Percentiles rank a stretch among this genome's conserved stretches.
Evolutionary conservation across 225 moss, liverwort and hornwort genomes (phyloP).

Genomic region (Thuidium tamariscinum): DNA sequence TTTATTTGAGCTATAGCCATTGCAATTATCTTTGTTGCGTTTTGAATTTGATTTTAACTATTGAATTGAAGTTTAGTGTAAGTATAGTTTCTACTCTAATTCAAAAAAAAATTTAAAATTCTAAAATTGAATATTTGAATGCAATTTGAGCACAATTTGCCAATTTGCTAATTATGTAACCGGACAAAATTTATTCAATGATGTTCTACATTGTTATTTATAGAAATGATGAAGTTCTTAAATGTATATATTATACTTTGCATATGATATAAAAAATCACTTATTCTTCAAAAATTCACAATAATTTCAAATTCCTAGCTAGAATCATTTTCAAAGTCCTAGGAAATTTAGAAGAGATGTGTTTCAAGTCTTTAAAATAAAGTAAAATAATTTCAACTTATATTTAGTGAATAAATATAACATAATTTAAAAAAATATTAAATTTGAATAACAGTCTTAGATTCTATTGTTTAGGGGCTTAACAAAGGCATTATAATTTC

Average conservation of each 20-base stretch:
- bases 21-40: not conserved
- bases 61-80: not conserved
- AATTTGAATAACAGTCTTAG: not conserved
- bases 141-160: no score
- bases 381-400: no score
- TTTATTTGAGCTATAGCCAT: not conserved
- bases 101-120: no score
- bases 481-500: not conserved
- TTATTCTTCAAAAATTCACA: not conserved
- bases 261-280: not conserved
- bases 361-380: not conserved
- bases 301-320: no score
- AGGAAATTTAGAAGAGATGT: not conserved
- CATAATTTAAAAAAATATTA: no score
- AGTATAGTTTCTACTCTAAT: not conserved
- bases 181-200: rapidly evolving
- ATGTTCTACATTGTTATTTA: not conserved
- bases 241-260: no score
- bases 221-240: not conserved
- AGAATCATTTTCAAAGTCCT: not conserved
- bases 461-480: not conserved
- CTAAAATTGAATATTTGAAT: no score
- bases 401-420: not conserved
- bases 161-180: no score
- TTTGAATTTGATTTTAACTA: not conserved